Evolutionary conservation across 2,329 filamentous ascomycete genomes (phyloP).

Genomic region (Davidsoniella virescens): DNA sequence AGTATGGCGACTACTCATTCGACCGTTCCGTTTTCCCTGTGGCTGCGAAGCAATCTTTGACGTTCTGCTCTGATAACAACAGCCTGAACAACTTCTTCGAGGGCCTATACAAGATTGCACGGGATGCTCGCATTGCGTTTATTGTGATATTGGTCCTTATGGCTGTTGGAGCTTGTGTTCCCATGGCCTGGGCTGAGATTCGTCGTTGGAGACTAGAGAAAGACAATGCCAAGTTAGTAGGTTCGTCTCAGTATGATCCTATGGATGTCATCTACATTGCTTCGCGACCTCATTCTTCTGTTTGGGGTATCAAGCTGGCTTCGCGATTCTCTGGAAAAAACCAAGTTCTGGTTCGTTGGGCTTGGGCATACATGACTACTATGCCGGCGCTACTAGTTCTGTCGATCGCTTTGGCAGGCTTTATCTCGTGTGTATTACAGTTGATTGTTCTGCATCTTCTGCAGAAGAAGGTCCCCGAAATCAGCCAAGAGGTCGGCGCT

Average conservation of each 20-base stretch:
- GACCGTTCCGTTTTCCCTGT: constrained; percentile 65
- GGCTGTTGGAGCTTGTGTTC: constrained; percentile 56
- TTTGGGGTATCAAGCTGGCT: constrained; percentile 53
- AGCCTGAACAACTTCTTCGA: constrained; percentile 74
- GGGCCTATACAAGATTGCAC: constrained; percentile 48
- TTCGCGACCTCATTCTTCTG: constrained; percentile 62
- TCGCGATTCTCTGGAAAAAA: constrained; percentile 43
- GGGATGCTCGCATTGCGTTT: constrained; percentile 55
- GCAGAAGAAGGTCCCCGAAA: constrained; percentile 57
- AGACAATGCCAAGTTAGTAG: constrained; percentile 50
- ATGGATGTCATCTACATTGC: constrained; percentile 83
- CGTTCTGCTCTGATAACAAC: constrained; percentile 77
- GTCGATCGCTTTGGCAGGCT: constrained; percentile 63
- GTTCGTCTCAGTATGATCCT: constrained; percentile 51
- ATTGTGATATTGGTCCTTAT: constrained; percentile 56
- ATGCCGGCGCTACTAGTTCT: constrained; percentile 73
- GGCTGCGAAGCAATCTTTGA: constrained; percentile 64
- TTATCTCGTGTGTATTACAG: constrained; percentile 72
- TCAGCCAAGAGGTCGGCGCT: constrained; percentile 57
- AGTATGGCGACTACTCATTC: constrained; percentile 59
- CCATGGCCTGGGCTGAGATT: constrained; percentile 69
- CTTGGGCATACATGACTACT: constrained; percentile 74
- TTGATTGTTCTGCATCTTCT: constrained; percentile 59
- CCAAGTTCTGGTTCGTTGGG: constrained; percentile 66
- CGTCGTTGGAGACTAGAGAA: constrained; percentile 59